phyloP scores from a whole-genome alignment of 768 basidiomycete genomes.

The Kwoniella dendrophila region DNA sequence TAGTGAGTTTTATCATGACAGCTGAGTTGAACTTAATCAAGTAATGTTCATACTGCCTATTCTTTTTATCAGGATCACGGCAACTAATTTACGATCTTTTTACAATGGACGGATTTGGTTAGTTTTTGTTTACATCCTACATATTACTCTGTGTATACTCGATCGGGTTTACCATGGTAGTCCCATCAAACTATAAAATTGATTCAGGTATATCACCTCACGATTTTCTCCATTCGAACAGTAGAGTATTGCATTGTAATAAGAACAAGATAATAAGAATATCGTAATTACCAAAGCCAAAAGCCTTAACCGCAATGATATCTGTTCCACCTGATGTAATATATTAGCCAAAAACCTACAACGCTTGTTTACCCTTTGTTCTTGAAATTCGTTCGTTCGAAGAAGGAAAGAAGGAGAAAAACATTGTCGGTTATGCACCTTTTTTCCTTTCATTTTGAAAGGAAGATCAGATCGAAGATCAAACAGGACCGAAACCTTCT shows the following conservation, averaged over 20 bases:
- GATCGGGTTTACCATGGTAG: background rate
- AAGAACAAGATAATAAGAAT: no score
- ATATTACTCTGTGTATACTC: background rate
- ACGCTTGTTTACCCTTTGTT: background rate
- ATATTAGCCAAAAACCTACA: no score
- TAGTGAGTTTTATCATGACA: no score
- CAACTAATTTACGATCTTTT: background rate
- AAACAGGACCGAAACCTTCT: slow-evolving; percentile 13
- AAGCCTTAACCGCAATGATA: slow-evolving; percentile 11
- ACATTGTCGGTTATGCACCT: background rate
- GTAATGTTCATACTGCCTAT: slow-evolving; percentile 3
- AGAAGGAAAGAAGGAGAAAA: slow-evolving; percentile 1
- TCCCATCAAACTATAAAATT: no score
- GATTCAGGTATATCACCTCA: no score
- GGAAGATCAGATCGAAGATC: background rate
- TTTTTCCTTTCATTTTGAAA: background rate
- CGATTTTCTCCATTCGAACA: no score
- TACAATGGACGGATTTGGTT: slow-evolving; percentile 12
- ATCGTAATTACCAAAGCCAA: no score
- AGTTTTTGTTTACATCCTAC: slow-evolving; percentile 5
- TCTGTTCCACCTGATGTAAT: slow-evolving; percentile 10
- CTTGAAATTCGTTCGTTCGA: slow-evolving; percentile 4
- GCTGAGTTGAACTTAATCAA: background rate
- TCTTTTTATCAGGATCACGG: background rate
- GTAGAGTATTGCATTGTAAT: no score